These are phyloP conservation scores for Periconia sp. DNA, from an alignment of 2,329 filamentous ascomycete species.

Conservation along the genomic window DNA sequence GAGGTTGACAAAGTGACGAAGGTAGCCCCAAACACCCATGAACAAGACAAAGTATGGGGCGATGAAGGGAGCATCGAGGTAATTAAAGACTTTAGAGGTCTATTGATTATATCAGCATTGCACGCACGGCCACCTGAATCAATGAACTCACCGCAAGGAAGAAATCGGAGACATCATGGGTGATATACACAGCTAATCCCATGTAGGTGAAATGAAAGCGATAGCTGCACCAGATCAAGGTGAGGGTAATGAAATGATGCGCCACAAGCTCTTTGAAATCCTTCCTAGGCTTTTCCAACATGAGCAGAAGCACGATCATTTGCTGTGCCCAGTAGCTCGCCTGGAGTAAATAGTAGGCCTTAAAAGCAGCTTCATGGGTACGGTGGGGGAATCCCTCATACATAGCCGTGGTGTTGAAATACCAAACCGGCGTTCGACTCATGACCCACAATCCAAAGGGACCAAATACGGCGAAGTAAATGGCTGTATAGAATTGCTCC, in stretches of 20 bases:
- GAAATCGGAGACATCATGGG: conserved; percentile 93
- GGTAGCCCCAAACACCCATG: conserved; percentile 84
- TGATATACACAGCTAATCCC: conserved; percentile 90
- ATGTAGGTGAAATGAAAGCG: conserved; percentile 98
- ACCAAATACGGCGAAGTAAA: conserved; percentile 85
- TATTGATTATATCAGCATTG: conserved; percentile 41
- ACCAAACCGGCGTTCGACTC: conserved; percentile 90
- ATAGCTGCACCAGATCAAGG: conserved; percentile 85
- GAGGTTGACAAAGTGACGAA: conserved; percentile 85
- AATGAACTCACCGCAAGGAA: conserved; percentile 80
- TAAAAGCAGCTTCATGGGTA: conserved; percentile 80
- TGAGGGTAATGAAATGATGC: conserved; percentile 88
- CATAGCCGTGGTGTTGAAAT: conserved; percentile 91
- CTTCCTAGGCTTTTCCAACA: conserved; percentile 91
- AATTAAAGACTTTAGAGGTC: conserved; percentile 92
- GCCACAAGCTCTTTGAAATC: conserved; percentile 93
- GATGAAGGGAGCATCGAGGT: conserved; percentile 80
- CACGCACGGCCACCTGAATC: not conserved
- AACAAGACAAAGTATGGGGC: conserved; percentile 85
- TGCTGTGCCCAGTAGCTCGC: conserved; percentile 97
- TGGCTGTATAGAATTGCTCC: conserved; percentile 93
- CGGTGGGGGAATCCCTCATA: conserved; percentile 87
- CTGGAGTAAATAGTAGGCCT: conserved; percentile 95
- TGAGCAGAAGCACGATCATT: conserved; percentile 82
- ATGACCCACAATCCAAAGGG: conserved; percentile 90